Base-by-base conservation (phyloP, 345 rosid genomes). In the Lenwebbia sp. region DNA sequence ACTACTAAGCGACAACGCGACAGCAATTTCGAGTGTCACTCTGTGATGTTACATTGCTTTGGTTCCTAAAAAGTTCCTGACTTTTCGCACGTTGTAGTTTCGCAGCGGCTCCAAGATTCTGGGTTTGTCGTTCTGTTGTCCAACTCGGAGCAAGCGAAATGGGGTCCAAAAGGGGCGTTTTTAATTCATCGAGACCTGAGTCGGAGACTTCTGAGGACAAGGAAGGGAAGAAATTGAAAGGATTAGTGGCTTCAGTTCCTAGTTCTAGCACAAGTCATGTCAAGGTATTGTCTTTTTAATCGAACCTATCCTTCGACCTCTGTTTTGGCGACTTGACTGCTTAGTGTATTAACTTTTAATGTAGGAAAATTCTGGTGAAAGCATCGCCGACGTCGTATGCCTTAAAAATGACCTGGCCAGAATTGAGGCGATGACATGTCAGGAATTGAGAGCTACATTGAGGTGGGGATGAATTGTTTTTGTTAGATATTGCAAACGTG, bases 361-460 rank as follows among this genome's bases (percentile, higher is more conserved):
- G 84, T 41, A 90, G 91, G 90, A 84, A 84, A 83, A 58, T 84
- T 62, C 13, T 82, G 53, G 50, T 56, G 60, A 85, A 40, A 30
- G 60, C n/a, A 56, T 85, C 5, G 26, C 84, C 85, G 91, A 87
- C 49, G 85, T 91, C 88, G 89, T 86, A 83, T 78, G 58, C 85
- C 57, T 90, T 75, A 89, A 85, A 86, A 92, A 91, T 89, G 93
- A 90, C 89, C 89, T 84, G 7, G 86, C 85, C 30, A 91, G 89
- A 47, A 90, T 95, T 62, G 95, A 93, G 87, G 82, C 84, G 2
- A 92, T 96, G 98, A 95, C 98, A 1, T 93, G 93, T 92, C 96
- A 91, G 90, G 88, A 95, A 86, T 97, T 96, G 82, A 92, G 91
- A 90, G 82, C 93, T 55, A 82, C 87, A 37, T 86, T 95, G 90